These are phyloP conservation scores for Aureobasidium sp. DNA, from an alignment of 2,329 filamentous ascomycete species.

Conservation along the genomic window DNA sequence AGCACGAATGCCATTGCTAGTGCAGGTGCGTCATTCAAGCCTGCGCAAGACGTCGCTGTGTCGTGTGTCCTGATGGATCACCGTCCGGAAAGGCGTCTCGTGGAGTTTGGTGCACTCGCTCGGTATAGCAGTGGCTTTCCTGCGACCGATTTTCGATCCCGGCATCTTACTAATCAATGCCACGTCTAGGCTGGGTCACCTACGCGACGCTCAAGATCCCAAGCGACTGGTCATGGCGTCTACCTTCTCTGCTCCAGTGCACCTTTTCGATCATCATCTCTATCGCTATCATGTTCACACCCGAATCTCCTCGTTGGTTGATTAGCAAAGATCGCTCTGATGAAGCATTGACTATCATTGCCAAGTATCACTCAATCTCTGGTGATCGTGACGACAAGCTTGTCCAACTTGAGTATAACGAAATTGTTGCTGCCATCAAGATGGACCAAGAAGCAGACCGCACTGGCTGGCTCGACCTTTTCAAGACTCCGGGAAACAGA, in stretches of 20 bases:
- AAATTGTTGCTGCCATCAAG: constrained; percentile 26
- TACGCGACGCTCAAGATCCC: constrained; percentile 20
- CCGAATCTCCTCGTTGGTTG: constrained; percentile 56
- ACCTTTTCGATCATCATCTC: constrained; percentile 19
- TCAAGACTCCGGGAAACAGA: constrained; percentile 27
- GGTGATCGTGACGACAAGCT: constrained; percentile 30
- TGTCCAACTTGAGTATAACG: constrained; percentile 31
- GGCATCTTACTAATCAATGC: too few relatives aligned
- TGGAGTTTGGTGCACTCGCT: too few relatives aligned
- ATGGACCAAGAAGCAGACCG: constrained; percentile 43
- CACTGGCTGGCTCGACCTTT: constrained; percentile 20
- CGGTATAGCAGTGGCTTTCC: too few relatives aligned
- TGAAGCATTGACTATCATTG: constrained; percentile 50
- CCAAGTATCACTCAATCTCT: constrained; percentile 50
- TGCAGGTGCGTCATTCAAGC: too few relatives aligned
- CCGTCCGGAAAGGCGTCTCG: too few relatives aligned
- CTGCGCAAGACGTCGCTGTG: too few relatives aligned
- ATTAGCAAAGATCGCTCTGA: constrained; percentile 50
- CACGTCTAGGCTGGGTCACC: neutral
- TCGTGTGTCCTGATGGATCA: too few relatives aligned
- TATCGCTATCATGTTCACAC: constrained; percentile 40
- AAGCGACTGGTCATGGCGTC: constrained; percentile 25
- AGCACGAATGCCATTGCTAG: too few relatives aligned
- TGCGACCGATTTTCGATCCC: too few relatives aligned
- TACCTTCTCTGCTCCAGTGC: constrained; percentile 37